A percentile compares a stretch with the other conserved stretches of the same genome.
phyloP scores from a whole-genome alignment of 2,329 filamentous ascomycete genomes.

The Simplicillium aogashimaense region DNA sequence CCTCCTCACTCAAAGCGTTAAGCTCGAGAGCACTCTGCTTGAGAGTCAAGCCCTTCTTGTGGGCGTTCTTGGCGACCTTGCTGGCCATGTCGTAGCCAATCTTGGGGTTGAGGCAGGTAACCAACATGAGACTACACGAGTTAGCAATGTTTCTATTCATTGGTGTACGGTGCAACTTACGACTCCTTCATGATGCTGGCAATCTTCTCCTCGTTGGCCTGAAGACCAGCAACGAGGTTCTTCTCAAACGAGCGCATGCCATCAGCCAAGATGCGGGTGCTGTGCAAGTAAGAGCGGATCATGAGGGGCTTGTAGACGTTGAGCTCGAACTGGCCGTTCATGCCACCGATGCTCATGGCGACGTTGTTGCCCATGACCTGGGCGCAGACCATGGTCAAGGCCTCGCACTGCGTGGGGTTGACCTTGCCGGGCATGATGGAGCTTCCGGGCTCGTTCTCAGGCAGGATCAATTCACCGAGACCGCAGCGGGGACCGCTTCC shows the following conservation, averaged over 20 bases:
- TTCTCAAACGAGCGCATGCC: slow-evolving; percentile 93
- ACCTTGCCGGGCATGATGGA: slow-evolving; percentile 99
- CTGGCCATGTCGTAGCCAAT: slow-evolving; percentile 97
- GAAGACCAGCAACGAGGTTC: slow-evolving; percentile 78
- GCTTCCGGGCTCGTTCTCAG: slow-evolving; percentile 95
- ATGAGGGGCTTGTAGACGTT: slow-evolving; percentile 98
- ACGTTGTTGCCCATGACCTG: slow-evolving; percentile 98
- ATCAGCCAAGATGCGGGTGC: slow-evolving; percentile 76
- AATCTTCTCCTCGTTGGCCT: slow-evolving; percentile 93
- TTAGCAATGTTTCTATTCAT: slow-evolving; percentile 9
- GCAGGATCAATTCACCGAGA: slow-evolving; percentile 83
- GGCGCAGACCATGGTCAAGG: slow-evolving; percentile 92
- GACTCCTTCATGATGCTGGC: slow-evolving; percentile 84
- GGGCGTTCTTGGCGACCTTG: slow-evolving; percentile 96
- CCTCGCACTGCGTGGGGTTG: slow-evolving; percentile 97
- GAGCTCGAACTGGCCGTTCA: slow-evolving; percentile 96
- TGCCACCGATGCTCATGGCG: slow-evolving; percentile 84
- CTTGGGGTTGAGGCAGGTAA: slow-evolving; percentile 94
- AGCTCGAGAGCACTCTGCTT: slow-evolving; percentile 93
- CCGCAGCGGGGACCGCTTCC: slow-evolving; percentile 93
- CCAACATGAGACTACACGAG: slow-evolving; percentile 76
- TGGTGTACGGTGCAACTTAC: slow-evolving; percentile 38
- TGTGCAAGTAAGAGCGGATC: slow-evolving; percentile 92
- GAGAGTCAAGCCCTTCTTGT: slow-evolving; percentile 93
- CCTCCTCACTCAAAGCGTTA: slow-evolving; percentile 74